Base-by-base conservation (phyloP, 2,329 filamentous ascomycete genomes). In the Trichophyton schoenleinii region DNA sequence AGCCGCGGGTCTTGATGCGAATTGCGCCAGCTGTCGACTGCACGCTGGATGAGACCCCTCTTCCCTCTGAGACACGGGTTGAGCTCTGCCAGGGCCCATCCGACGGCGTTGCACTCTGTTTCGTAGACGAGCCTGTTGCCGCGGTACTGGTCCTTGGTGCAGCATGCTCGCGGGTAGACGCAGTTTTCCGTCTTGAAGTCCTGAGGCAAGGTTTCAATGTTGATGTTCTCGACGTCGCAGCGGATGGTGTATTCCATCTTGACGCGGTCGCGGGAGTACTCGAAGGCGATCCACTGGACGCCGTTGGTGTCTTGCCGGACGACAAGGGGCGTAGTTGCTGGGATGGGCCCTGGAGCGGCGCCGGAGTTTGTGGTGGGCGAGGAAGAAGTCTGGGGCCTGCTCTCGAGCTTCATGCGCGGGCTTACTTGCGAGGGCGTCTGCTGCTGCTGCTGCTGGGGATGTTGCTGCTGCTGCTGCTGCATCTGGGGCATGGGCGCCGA, bases 221-320 rank as follows among this genome's bases (percentile, higher is more conserved):
- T 91, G 64, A 99, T 91, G 0, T 91, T 96, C 77, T 97, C 94
- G 20, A 97, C 94, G 68, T 97, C 94, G 73, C 94, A 97, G 59
- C 94, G 87, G 69, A 99, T 99, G 0, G 91, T 96, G 77, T 99
- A 99, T 75, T 97, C 91, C 91, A 97, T 96, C 83, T 99, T 99
- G 67, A 97, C 91, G 53, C 92, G 83, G 71, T 99, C 92, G 63
- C 92, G 85, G 9, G 92, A 97, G 73, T 99, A 99, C 74, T 99
- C 94, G 65, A 97, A 99, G 0, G 91, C 91, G 70, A 97, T 97
- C 94, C 94, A 97, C 74, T 97, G 94, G 5, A 97, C 92, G 7
- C 94, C 94, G 67, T 96, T 97, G 70, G 89, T 88, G 69, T 97
- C 94, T 74, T 97, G 92, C 66, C 91, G 81, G 25, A 97, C 92